Evolutionary conservation across 2,329 filamentous ascomycete species (phyloP).

Genomic region (Shiraia bambusicola): DNA sequence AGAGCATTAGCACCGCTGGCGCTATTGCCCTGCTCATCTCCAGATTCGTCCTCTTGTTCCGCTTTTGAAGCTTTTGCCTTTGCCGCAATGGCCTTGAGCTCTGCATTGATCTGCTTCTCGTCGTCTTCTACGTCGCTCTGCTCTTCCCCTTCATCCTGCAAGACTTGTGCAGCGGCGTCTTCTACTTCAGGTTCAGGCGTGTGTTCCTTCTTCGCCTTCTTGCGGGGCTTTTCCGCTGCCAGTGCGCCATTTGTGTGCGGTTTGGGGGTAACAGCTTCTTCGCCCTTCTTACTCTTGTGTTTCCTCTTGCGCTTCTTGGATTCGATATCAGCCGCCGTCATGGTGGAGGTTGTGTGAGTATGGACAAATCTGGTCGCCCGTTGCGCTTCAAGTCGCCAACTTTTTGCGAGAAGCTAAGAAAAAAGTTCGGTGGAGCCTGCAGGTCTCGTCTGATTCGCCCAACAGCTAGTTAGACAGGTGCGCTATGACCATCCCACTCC

Average conservation of each 20-base stretch:
- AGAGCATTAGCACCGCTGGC: constrained; percentile 30
- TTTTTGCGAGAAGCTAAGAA: constrained; percentile 18
- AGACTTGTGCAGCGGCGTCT: constrained; percentile 17
- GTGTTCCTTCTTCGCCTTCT: constrained; percentile 46
- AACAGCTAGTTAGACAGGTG: neutral
- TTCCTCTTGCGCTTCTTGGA: constrained; percentile 53
- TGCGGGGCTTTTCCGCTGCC: constrained; percentile 40
- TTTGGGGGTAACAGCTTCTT: constrained; percentile 25
- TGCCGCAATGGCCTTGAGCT: constrained; percentile 36
- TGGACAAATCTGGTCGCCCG: constrained; percentile 8
- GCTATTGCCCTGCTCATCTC: constrained; percentile 25
- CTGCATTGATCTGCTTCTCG: constrained; percentile 37
- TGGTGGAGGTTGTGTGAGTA: constrained; percentile 19
- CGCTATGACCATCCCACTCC: neutral
- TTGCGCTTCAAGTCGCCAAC: constrained; percentile 14
- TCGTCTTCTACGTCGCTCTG: constrained; percentile 39
- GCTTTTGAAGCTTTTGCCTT: constrained; percentile 29
- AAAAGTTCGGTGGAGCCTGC: constrained; percentile 26
- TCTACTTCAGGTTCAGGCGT: constrained; percentile 33
- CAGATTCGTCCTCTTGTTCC: constrained; percentile 32
- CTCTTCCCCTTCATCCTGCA: constrained; percentile 26
- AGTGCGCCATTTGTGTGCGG: constrained; percentile 39
- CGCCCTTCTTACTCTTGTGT: constrained; percentile 43
- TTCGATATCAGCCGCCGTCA: constrained; percentile 44
- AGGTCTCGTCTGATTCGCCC: constrained; percentile 4